Percentiles rank a stretch among this genome's conserved stretches.
Conservation (phyloP, 352 stramenopile species). For the Phytophthora ohioensis region DNA sequence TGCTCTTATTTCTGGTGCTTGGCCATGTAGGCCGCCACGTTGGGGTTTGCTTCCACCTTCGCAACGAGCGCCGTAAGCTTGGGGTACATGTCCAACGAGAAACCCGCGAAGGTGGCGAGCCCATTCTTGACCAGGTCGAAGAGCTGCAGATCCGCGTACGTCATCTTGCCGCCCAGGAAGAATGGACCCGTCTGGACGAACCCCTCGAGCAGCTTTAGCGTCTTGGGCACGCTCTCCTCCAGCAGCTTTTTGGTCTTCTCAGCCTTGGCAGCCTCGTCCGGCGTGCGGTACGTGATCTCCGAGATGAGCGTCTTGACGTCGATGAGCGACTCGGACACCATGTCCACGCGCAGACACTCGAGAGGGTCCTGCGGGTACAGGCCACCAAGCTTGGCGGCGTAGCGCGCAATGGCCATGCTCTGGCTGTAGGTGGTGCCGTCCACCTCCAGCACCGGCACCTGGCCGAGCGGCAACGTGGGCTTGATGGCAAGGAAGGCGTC, state of each 20-base stretch:
- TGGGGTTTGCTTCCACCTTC: constrained; percentile 42
- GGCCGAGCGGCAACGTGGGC: constrained; percentile 55
- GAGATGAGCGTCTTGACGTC: constrained; percentile 47
- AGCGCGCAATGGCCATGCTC: constrained; percentile 66
- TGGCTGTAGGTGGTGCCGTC: constrained; percentile 61
- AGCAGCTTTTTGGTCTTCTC: constrained; percentile 57
- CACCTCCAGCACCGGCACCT: constrained; percentile 61
- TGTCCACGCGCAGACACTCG: constrained; percentile 63
- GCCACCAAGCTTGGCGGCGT: constrained; percentile 61
- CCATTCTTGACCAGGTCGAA: constrained; percentile 62
- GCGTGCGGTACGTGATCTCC: constrained; percentile 45
- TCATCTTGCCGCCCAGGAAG: constrained; percentile 58
- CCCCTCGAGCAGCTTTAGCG: constrained; percentile 48
- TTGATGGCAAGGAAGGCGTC: constrained; percentile 63
- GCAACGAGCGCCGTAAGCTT: constrained; percentile 53
- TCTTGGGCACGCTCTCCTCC: constrained; percentile 51
- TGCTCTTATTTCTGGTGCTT: constrained; percentile 30
- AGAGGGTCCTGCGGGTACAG: constrained; percentile 67
- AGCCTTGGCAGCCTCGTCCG: constrained; percentile 49
- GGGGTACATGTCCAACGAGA: constrained; percentile 49
- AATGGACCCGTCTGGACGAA: constrained; percentile 50
- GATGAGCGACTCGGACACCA: constrained; percentile 54
- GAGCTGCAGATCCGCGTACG: constrained; percentile 62
- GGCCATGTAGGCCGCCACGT: constrained; percentile 50
- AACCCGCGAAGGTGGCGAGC: constrained; percentile 42